Evolutionary conservation across 768 basidiomycete species (phyloP), one percentile per base, ranked within the genome.

Genomic region (Aureoboletus auriporus): DNA sequence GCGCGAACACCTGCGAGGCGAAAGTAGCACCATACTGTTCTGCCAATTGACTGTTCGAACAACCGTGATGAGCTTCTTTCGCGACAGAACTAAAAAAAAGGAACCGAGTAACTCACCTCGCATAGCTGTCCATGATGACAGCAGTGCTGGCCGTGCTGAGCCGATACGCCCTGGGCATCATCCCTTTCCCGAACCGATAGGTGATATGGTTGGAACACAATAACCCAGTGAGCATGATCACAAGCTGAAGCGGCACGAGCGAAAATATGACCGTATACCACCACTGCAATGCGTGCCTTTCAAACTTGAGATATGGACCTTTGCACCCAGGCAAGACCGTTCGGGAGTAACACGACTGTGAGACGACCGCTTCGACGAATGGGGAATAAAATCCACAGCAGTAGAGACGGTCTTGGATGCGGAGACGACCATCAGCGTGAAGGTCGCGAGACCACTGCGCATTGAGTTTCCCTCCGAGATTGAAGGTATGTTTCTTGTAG

Each of bases 331-430:
- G 83, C 8, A 89, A 69, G 35, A 78, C 70, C 52, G 78, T 82
- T 42, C 88, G 78, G 17, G 89, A 69, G 63, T 87, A 90, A 63
- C 89, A 92, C 26, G 82, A 79, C 58, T 83, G 77, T 33, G 76
- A 81, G 48, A 86, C 72, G 16, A 87, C 86, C 3, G 89, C 89
- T 66, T 89, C 86, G 50, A 88, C 77, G 65, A 83, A 90, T 0
- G 89, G 88, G 41, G 77, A 82, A 65, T 79, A 90, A 66, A 86
- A 90, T 5, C 88, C 89, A 57, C 89, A 91, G 69, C 89, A 89
- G n/a, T 69, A 59, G 17, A 89, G 78, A 66, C 81, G 74, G 62
- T 89, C 82, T 66, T 92, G 89, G 39, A 90, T 75, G 27, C 79
- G 72, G 13, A 87, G 67, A 33, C 89, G 76, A 6, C 83, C 86